Percentiles rank a stretch among this genome's conserved stretches.
These are phyloP conservation scores for Phaeosphaeriaceae sp. DNA, from an alignment of 2,329 filamentous ascomycete genomes.

Conservation along the genomic window DNA sequence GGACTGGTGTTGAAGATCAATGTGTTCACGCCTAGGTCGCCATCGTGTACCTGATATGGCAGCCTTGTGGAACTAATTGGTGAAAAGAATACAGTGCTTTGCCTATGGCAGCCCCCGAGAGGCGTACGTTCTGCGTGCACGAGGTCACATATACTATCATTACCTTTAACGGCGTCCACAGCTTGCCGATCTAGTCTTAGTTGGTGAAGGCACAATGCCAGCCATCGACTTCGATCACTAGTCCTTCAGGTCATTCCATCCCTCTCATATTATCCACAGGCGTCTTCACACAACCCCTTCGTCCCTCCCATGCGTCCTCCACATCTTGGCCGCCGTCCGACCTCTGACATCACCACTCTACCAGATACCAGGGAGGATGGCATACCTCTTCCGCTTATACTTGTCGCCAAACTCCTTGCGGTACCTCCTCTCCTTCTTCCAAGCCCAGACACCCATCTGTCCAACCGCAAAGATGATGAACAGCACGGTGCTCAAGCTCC, in stretches of 20 bases:
- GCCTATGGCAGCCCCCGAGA: too few relatives aligned
- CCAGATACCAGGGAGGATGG: slow-evolving; percentile 79
- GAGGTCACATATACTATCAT: neutral
- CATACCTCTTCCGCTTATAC: slow-evolving; percentile 93
- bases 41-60: neutral
- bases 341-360: slow-evolving; percentile 42
- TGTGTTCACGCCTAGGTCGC: neutral
- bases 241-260: neutral
- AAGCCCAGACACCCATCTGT: slow-evolving; percentile 88
- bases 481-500: slow-evolving; percentile 77
- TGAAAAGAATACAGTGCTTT: neutral
- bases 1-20: too few relatives aligned
- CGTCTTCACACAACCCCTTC: neutral
- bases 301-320: neutral
- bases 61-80: neutral
- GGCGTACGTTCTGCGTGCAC: neutral
- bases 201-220: neutral
- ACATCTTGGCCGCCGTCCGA: neutral
- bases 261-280: neutral
- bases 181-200: neutral
- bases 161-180: neutral
- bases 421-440: slow-evolving; percentile 90
- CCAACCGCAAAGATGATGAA: slow-evolving; percentile 76
- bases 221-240: neutral
- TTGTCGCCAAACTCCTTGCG: slow-evolving; percentile 89